Evolutionary conservation across 371 early-diverging fungal species (phyloP).

Genomic region (Lichtheimia corymbifera): DNA sequence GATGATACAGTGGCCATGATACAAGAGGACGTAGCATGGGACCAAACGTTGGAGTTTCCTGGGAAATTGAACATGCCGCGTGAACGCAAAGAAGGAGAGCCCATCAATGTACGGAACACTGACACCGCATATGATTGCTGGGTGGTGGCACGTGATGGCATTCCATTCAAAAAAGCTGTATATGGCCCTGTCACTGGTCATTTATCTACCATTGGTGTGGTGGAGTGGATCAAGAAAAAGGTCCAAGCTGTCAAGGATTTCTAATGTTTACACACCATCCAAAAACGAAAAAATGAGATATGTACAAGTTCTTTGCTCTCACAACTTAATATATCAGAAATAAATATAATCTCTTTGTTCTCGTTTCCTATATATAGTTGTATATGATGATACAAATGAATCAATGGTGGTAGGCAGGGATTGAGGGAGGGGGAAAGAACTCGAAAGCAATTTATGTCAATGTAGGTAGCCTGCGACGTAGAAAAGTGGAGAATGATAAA

Average conservation of each 20-base stretch:
- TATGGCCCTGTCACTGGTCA: constrained; percentile 15
- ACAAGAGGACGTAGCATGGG: constrained; percentile 22
- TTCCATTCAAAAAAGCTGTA: constrained; percentile 16
- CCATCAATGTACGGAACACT: not conserved
- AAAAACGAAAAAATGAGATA: too few relatives aligned
- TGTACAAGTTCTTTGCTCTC: too few relatives aligned
- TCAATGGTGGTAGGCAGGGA: too few relatives aligned
- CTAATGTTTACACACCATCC: not conserved
- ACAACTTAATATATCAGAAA: too few relatives aligned
- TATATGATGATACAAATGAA: too few relatives aligned
- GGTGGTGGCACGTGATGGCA: constrained; percentile 8
- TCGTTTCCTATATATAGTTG: too few relatives aligned
- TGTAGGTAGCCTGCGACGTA: too few relatives aligned
- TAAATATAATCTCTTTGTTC: too few relatives aligned
- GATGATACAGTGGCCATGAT: constrained; percentile 14
- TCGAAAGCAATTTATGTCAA: too few relatives aligned
- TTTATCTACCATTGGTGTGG: constrained; percentile 15
- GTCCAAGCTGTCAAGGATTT: not conserved
- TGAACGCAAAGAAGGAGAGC: constrained; percentile 4
- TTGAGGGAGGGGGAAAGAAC: too few relatives aligned
- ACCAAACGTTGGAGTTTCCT: constrained; percentile 11
- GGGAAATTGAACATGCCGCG: not conserved
- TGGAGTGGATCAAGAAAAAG: constrained; percentile 17
- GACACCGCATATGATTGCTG: constrained; percentile 2
- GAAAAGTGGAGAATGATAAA: too few relatives aligned